A percentile compares a stretch with the other conserved stretches of the same genome.
These are phyloP conservation scores for Aspergillus sp. DNA, from an alignment of 2,329 filamentous ascomycete species.

Conservation along the genomic window DNA sequence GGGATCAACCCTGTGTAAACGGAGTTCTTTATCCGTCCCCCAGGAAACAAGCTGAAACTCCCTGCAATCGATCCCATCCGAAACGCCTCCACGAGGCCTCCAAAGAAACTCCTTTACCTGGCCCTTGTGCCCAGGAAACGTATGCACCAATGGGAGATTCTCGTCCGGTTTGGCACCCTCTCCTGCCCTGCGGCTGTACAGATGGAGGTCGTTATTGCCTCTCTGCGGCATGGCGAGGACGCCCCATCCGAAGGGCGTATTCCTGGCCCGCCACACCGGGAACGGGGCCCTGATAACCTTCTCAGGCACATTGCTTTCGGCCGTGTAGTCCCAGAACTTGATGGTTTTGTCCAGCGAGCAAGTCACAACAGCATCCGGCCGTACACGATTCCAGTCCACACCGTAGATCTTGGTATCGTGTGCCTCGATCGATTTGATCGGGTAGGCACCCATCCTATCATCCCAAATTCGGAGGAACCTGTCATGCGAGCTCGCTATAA, in stretches of 20 bases:
- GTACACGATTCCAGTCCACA: conserved; percentile 82
- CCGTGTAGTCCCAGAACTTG: conserved; percentile 80
- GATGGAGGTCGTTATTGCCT: conserved; percentile 71
- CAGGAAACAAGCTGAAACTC: conserved; percentile 92
- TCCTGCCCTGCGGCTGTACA: conserved; percentile 59
- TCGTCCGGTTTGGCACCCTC: conserved; percentile 29
- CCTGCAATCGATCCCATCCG: conserved; percentile 65
- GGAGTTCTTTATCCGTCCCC: conserved; percentile 76
- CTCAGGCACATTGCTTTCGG: conserved; percentile 56
- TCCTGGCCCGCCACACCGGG: conserved; percentile 81
- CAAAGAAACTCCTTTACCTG: conserved; percentile 87
- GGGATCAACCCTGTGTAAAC: conserved; percentile 63
- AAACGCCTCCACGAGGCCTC: conserved; percentile 63
- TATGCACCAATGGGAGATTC: conserved; percentile 37
- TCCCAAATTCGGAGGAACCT: conserved; percentile 85
- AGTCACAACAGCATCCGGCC: conserved; percentile 63
- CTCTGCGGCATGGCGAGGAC: conserved; percentile 87
- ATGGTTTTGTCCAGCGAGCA: conserved; percentile 88
- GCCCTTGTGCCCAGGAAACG: conserved; percentile 47
- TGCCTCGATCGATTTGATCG: conserved; percentile 74
- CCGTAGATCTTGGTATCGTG: conserved; percentile 93
- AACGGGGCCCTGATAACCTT: conserved; percentile 73
- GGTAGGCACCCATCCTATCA: conserved; percentile 65
- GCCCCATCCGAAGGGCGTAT: conserved; percentile 82
- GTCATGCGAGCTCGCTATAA: conserved; percentile 85